Evolutionary conservation across 345 rosid genomes (phyloP), one percentile per base, ranked within the genome.

Genomic region (Iberis pinnata): DNA sequence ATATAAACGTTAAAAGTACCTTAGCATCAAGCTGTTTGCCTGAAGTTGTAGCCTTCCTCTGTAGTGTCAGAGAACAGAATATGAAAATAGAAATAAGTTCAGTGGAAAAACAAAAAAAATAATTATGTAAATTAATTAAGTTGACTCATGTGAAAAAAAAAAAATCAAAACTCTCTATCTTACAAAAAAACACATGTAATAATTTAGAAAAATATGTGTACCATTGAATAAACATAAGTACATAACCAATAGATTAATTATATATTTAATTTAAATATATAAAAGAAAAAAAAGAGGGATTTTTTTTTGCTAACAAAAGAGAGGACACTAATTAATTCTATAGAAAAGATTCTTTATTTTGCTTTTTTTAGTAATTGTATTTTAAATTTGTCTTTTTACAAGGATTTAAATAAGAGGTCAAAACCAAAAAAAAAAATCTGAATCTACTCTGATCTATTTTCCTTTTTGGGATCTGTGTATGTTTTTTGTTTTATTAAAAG

Each of bases 1-100:
- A 43, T 37, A 20, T 12, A 29, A 31, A 16, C 32, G 15, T 31
- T 68, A 49, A n/a, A 35, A 22, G 25, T 57, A 88, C 98, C 98
- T 92, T 92, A 27, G 98, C 93, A 71, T 92, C 98, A 61, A 80
- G 89, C 12, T 61, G 93, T 65, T 76, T 88, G 39, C 82, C 96
- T 42, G 96, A 85, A 63, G 83, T 70, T 64, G 83, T 75, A 58
- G 79, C 92, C 58, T 80, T 88, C 76, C 87, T 83, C 98, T 85
- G 88, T 76, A 65, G 8, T 50, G 64, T 62, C 59, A 63, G 64
- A 62, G 58, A 49, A 53, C 59, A 19, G n/a, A 62, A 43, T 36
- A 48, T 47, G 42, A 36, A 36, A 45, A 61, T 7, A 54, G 53
- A 65, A 49, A 32, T 32, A 32, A 9, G 7, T 9, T 32, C 47